Percentiles rank a stretch among this genome's conserved stretches.
These are phyloP conservation scores for Ilyonectria mors-panacis DNA, from an alignment of 2,329 filamentous ascomycete species.

Conservation along the genomic window DNA sequence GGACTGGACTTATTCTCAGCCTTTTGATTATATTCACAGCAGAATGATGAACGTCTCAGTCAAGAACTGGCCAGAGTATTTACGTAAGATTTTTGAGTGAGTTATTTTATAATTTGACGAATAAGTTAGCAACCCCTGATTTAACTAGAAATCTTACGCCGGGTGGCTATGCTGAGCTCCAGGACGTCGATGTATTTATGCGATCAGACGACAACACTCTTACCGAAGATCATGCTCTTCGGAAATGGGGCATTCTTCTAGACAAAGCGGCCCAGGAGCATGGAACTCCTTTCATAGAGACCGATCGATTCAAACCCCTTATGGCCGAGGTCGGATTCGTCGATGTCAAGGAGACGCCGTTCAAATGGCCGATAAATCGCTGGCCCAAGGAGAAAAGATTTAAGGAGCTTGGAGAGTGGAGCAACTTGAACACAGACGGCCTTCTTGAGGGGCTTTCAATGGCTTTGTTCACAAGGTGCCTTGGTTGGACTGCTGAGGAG, in stretches of 20 bases:
- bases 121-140: not conserved
- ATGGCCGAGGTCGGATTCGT: conserved; percentile 21
- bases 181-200: not conserved
- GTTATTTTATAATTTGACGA: not conserved
- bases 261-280: conserved; percentile 18
- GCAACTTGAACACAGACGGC: not conserved
- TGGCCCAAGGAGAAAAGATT: conserved; percentile 15
- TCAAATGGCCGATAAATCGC: conserved; percentile 28
- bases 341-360: conserved; percentile 1
- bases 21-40: not conserved
- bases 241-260: conserved; percentile 8
- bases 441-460: conserved; percentile 27
- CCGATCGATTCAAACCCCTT: conserved; percentile 18
- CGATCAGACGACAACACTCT: not conserved
- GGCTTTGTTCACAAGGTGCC: no score
- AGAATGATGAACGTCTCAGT: not conserved
- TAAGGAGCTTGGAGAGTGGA: conserved; percentile 29
- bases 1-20: not conserved
- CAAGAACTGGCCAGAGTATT: not conserved
- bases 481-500: no score
- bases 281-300: not conserved
- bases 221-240: not conserved
- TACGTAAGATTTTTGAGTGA: not conserved
- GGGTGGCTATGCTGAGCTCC: not conserved
- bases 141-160: not conserved